Evolutionary conservation across 305 asterid species (phyloP).

Genomic region (Stenogyne calaminthoides): DNA sequence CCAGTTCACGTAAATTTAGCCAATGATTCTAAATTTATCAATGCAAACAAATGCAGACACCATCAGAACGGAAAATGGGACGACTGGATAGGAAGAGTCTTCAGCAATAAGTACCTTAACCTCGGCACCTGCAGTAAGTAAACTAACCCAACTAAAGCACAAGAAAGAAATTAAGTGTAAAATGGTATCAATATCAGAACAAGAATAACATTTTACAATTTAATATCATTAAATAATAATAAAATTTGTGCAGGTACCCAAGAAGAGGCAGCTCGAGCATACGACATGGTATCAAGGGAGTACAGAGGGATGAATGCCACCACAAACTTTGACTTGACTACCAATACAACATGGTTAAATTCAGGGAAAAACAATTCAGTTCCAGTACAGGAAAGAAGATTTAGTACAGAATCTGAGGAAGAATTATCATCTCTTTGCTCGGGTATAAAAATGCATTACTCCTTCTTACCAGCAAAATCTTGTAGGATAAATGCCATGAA

Average conservation of each 20-base stretch:
- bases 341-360: slow-evolving; percentile 61
- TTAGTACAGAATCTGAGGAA: slow-evolving; percentile 11
- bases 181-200: background rate
- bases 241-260: slow-evolving; percentile 48
- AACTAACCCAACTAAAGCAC: slow-evolving; percentile 33
- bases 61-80: slow-evolving; percentile 85
- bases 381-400: slow-evolving; percentile 39
- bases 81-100: slow-evolving; percentile 74
- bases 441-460: slow-evolving; percentile 14
- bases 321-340: slow-evolving; percentile 62
- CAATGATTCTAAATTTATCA: background rate
- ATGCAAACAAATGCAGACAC: slow-evolving; percentile 46
- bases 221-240: background rate
- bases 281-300: slow-evolving; percentile 66
- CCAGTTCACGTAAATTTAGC: background rate
- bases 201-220: background rate
- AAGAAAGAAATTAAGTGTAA: background rate
- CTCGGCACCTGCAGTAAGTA: slow-evolving; percentile 80
- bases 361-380: slow-evolving; percentile 41
- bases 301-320: slow-evolving; percentile 69
- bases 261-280: slow-evolving; percentile 74
- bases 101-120: slow-evolving; percentile 73
- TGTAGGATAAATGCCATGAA: slow-evolving; percentile 15
- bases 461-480: slow-evolving; percentile 27
- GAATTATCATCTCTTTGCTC: slow-evolving; percentile 17